phyloP scores from a whole-genome alignment of 1,139 yeast genomes.

The Pichia sp. region DNA sequence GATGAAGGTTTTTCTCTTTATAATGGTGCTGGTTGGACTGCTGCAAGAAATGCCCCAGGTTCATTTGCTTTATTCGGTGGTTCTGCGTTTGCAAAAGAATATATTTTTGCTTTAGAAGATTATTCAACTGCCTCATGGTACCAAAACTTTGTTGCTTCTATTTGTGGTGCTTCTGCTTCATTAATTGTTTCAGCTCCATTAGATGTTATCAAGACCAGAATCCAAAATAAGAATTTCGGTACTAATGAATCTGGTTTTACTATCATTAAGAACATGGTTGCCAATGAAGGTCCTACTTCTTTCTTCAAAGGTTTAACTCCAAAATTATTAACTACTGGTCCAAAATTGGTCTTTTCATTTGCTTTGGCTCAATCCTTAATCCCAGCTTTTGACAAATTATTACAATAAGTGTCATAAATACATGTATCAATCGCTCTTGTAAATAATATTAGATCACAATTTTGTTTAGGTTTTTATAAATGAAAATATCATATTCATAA shows the following conservation, averaged over 20 bases:
- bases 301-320: constrained; percentile 98
- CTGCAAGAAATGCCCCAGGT: constrained; percentile 99
- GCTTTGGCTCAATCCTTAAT: constrained; percentile 95
- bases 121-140: constrained; percentile 89
- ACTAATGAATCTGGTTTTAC: constrained; percentile 92
- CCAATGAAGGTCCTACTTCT: constrained; percentile 81
- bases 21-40: constrained; percentile 99
- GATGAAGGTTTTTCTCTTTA: constrained; percentile 87
- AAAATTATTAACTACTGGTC: constrained; percentile 94
- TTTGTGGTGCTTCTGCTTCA: constrained; percentile 96
- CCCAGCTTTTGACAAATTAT: constrained; percentile 77
- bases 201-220: constrained; percentile 97
- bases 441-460: background rate
- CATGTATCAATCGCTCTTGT: background rate
- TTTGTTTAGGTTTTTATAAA: background rate
- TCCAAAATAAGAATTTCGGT: constrained; percentile 92
- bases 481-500: background rate
- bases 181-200: constrained; percentile 95
- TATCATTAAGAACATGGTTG: constrained; percentile 86
- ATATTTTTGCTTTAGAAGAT: constrained; percentile 78
- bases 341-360: constrained; percentile 92
- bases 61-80: constrained; percentile 97
- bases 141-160: constrained; percentile 93
- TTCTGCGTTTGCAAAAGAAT: constrained; percentile 97
- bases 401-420: constrained; percentile 10